Evolutionary conservation across 495 filamentous ascomycete species (phyloP), one percentile per base, ranked within the genome.

Genomic region (Astrocystis sublimbata): DNA sequence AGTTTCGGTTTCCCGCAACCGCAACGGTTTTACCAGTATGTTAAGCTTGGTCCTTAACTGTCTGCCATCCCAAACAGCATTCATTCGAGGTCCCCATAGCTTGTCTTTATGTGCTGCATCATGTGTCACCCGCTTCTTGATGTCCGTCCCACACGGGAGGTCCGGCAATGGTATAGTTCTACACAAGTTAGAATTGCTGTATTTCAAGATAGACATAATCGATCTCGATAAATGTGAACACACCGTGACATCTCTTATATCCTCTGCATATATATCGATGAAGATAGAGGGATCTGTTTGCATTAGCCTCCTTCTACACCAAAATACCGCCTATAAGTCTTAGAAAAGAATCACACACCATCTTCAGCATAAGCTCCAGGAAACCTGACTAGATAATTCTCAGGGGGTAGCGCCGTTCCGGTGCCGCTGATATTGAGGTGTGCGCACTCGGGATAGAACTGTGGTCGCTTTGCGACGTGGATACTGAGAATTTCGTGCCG

Each of bases 381-480:
- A 57, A 86, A 79, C 53, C 63, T 81, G 41, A 73, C 77, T 19
- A 79, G 55, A 49, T 74, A 83, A 26, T 73, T 69, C 33, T 72
- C 62, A 30, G 73, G 73, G 15, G 79, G 79, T n/a, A 75, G 38
- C 13, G 65, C 72, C 6, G 65, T 72, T 0, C 77, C 82, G 0
- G 60, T 74, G 6, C 79, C 79, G n/a, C 69, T 75, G 10, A 85
- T 71, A 23, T 78, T 75, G 50, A 86, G 61, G 64, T 85, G 81
- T 5, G 79, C 83, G 45, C 83, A 86, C 61, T 84, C 79, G 13
- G 79, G 78, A 64, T 85, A 85, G 60, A 81, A 86, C 72, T 85
- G 83, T 3, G 83, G 81, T 61, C 69, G 76, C 41, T 78, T 72
- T 59, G 73, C 78, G 36, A 85, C 75, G 54, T 85, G 83, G 6